Conservation (phyloP, 371 early-diverging fungal genomes). For the Rhizomucor pusillus region DNA sequence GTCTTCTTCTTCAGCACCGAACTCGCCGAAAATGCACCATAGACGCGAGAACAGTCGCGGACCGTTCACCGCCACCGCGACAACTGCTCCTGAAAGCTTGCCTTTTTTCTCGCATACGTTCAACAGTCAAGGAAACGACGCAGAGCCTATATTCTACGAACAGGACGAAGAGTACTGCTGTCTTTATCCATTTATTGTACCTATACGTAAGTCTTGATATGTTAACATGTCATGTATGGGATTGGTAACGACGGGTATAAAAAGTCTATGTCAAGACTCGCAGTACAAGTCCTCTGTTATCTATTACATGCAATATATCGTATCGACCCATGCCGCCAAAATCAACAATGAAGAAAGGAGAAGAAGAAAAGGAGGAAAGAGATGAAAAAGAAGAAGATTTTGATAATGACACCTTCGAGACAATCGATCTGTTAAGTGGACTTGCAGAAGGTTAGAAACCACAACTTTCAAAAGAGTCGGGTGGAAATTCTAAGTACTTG, state of each 20-base stretch:
- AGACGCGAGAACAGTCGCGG: constrained; percentile 14
- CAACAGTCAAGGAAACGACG: constrained; percentile 48
- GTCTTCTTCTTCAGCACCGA: constrained; percentile 29
- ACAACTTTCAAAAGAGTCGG: not conserved
- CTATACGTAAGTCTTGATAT: constrained; percentile 50
- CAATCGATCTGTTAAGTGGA: constrained; percentile 58
- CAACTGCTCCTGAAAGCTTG: constrained; percentile 17
- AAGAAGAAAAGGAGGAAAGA: constrained; percentile 44
- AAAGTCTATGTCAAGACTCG: constrained; percentile 30
- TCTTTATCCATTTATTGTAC: constrained; percentile 54
- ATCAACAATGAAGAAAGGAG: constrained; percentile 10
- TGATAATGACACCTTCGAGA: constrained; percentile 56
- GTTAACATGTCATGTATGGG: too few species aligned
- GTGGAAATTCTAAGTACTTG: not conserved
- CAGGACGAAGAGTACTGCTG: constrained; percentile 52
- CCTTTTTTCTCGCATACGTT: constrained; percentile 58
- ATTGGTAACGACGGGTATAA: not conserved
- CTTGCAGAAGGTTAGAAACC: constrained; percentile 49
- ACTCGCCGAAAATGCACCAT: constrained; percentile 27
- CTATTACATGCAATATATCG: constrained; percentile 47
- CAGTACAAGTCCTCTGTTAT: constrained; percentile 29
- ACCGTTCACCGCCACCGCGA: constrained; percentile 1
- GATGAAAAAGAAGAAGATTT: constrained; percentile 51
- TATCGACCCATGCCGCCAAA: constrained; percentile 45
- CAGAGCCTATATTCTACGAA: constrained; percentile 42